These are phyloP conservation scores for Chytriomyces sp. DNA, from an alignment of 192 early-diverging fungal genomes.

Conservation along the genomic window DNA sequence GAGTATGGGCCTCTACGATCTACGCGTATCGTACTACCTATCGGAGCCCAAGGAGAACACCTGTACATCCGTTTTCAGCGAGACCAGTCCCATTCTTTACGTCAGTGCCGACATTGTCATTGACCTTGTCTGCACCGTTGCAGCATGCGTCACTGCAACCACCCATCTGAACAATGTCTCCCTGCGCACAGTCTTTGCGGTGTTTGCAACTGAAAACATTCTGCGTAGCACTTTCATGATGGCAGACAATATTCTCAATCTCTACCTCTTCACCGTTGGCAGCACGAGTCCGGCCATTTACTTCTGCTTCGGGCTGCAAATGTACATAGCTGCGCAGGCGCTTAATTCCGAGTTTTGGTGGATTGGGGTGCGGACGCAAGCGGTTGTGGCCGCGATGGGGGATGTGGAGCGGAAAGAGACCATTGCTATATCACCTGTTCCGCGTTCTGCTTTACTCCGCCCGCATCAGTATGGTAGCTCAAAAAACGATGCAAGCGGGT, in stretches of 20 bases:
- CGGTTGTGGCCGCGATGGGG: background rate
- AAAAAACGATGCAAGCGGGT: background rate
- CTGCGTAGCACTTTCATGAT: background rate
- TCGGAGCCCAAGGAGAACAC: no score
- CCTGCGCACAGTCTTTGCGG: background rate
- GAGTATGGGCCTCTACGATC: background rate
- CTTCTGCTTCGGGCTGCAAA: background rate
- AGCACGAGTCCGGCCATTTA: background rate
- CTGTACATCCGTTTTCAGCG: background rate
- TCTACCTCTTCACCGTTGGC: conserved; percentile 1
- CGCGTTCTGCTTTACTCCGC: background rate
- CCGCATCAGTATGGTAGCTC: background rate
- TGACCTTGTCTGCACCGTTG: conserved; percentile 6
- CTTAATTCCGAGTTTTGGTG: conserved; percentile 14
- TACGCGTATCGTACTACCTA: background rate
- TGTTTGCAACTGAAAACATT: background rate
- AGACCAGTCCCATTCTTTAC: background rate
- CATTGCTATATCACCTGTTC: background rate
- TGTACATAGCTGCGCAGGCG: conserved; percentile 4
- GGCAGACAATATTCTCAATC: background rate
- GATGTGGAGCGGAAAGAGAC: background rate
- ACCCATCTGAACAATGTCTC: background rate
- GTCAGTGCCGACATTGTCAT: background rate
- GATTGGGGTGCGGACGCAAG: background rate
- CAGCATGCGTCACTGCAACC: background rate